phyloP scores from a whole-genome alignment of 345 rosid species.

The Arabidopsis thaliana region DNA sequence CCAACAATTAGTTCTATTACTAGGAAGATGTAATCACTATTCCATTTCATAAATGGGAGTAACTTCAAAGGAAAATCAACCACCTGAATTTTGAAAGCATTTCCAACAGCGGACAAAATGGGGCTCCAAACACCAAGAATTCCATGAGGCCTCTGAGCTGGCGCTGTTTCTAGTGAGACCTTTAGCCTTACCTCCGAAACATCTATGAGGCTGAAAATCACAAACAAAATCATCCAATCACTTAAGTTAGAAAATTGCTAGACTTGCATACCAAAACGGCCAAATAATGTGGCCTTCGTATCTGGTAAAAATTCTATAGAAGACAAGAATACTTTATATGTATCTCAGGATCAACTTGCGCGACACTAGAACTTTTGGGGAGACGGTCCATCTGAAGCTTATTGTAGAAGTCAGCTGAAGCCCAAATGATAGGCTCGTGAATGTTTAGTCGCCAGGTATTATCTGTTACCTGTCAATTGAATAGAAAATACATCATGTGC shows the following conservation, averaged over 20 bases:
- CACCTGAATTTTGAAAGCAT: slow-evolving; percentile 97
- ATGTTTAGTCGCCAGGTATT: slow-evolving; percentile 85
- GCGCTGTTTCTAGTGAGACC: slow-evolving; percentile 88
- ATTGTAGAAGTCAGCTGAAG: slow-evolving; percentile 72
- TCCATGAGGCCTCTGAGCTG: slow-evolving; percentile 90
- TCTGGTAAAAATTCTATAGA: slow-evolving; percentile 15
- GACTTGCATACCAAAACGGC: slow-evolving; percentile 29
- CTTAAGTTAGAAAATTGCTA: slow-evolving; percentile 21
- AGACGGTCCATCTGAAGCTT: slow-evolving; percentile 82
- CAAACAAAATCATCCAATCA: slow-evolving; percentile 23
- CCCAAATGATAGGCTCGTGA: slow-evolving; percentile 98
- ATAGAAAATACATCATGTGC: slow-evolving; percentile 33
- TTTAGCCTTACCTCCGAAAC: slow-evolving; percentile 92
- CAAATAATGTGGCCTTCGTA: slow-evolving; percentile 8
- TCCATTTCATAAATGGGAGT: slow-evolving; percentile 21
- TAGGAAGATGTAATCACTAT: slow-evolving; percentile 20
- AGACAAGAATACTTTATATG: slow-evolving; percentile 68
- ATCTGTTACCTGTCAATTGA: slow-evolving; percentile 71
- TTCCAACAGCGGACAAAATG: slow-evolving; percentile 90
- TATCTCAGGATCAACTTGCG: slow-evolving; percentile 97
- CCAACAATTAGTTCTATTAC: slow-evolving; percentile 15
- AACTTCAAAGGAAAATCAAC: slow-evolving; percentile 29
- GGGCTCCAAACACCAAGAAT: slow-evolving; percentile 98
- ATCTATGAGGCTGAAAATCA: slow-evolving; percentile 80
- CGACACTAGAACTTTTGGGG: slow-evolving; percentile 69